A percentile compares a stretch with the other conserved stretches of the same genome.
Evolutionary conservation across 805 yeast genomes (phyloP).

Genomic region (Brettanomyces nanus): DNA sequence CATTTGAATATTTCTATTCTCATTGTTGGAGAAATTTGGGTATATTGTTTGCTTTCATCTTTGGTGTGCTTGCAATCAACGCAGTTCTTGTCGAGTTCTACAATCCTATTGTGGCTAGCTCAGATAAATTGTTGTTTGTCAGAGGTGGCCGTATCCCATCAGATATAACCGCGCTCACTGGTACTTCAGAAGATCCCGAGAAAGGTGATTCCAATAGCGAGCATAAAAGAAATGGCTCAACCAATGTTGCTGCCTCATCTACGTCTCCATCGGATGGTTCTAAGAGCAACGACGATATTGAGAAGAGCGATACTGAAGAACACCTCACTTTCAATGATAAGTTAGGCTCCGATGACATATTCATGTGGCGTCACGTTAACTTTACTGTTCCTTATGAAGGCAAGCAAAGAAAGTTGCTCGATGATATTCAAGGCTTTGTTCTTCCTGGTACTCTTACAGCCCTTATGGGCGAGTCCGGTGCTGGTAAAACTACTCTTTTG

Average conservation of each 20-base stretch:
- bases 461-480: constrained; percentile 59
- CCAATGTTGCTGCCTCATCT: background rate
- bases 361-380: constrained; percentile 56
- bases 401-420: constrained; percentile 32
- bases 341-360: constrained; percentile 36
- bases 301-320: background rate
- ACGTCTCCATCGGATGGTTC: background rate
- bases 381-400: constrained; percentile 48
- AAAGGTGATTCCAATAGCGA: background rate
- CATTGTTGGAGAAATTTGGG: constrained; percentile 81
- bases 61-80: constrained; percentile 30
- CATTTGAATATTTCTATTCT: constrained; percentile 43
- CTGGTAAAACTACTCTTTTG: constrained; percentile 54
- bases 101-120: constrained; percentile 24
- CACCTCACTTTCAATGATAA: constrained; percentile 3
- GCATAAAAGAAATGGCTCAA: background rate
- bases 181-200: constrained; percentile 1
- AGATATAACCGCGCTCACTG: constrained; percentile 1
- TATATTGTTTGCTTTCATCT: constrained; percentile 33
- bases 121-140: constrained; percentile 27
- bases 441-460: constrained; percentile 53
- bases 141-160: constrained; percentile 15
- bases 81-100: constrained; percentile 24
- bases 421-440: constrained; percentile 36
- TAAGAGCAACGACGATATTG: background rate